phyloP scores from a whole-genome alignment of 345 rosid genomes.

The Draba incana region DNA sequence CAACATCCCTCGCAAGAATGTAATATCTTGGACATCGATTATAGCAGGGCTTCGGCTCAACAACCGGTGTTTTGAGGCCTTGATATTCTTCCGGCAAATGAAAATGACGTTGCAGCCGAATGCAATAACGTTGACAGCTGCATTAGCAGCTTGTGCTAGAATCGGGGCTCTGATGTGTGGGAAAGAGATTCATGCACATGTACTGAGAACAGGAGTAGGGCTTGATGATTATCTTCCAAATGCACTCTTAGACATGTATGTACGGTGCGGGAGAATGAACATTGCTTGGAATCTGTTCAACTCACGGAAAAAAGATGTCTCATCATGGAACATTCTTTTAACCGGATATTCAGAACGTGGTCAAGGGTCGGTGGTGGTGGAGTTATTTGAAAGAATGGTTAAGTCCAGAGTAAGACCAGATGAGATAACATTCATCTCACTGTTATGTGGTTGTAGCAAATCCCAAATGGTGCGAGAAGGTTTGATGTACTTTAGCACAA shows the following conservation, averaged over 20 bases:
- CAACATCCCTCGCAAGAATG: constrained; percentile 63
- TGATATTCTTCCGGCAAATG: constrained; percentile 72
- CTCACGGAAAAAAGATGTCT: constrained; percentile 53
- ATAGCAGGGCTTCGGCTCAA: constrained; percentile 73
- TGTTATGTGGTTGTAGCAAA: constrained; percentile 80
- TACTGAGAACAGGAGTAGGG: constrained; percentile 55
- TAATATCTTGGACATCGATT: constrained; percentile 83
- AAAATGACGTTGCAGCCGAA: constrained; percentile 60
- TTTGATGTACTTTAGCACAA: constrained; percentile 57
- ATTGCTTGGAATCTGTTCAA: constrained; percentile 68
- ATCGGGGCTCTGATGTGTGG: constrained; percentile 86
- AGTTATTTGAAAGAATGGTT: constrained; percentile 65
- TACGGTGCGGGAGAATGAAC: constrained; percentile 74
- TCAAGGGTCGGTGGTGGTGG: constrained; percentile 58
- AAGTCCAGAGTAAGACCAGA: constrained; percentile 63
- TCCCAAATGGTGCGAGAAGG: constrained; percentile 76
- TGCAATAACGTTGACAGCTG: constrained; percentile 64
- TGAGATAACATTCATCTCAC: constrained; percentile 70
- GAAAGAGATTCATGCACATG: constrained; percentile 76
- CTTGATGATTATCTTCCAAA: constrained; percentile 66
- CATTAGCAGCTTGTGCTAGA: constrained; percentile 80
- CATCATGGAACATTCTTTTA: constrained; percentile 86
- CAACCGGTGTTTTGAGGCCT: constrained; percentile 76
- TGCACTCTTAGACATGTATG: constrained; percentile 78
- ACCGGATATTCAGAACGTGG: constrained; percentile 73